phyloP scores from a whole-genome alignment of 306 rosid species.

The Aeschynomene evenia region DNA sequence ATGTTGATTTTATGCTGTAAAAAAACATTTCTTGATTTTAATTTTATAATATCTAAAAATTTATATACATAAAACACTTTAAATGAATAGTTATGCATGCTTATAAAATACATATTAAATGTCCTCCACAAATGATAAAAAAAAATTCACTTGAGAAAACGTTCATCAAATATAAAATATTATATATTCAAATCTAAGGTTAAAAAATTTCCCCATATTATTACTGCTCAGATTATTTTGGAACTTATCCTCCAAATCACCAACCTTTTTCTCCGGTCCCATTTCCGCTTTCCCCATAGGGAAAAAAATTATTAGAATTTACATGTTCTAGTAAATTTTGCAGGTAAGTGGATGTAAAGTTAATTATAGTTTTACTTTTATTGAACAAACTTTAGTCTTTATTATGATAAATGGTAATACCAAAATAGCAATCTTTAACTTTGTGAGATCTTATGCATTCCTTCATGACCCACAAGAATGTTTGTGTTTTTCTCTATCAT shows the following conservation, averaged over 20 bases:
- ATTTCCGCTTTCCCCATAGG: background rate
- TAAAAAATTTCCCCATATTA: no score
- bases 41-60: no score
- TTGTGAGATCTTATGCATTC: background rate
- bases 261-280: no score
- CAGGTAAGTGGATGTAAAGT: background rate
- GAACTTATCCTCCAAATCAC: background rate
- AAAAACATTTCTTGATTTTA: no score
- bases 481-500: slow-evolving; percentile 10
- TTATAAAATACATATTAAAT: no score
- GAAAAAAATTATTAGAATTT: background rate
- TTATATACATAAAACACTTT: no score
- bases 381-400: background rate
- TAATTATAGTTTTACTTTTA: background rate
- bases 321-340: background rate
- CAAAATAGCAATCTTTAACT: background rate
- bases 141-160: no score
- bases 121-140: no score
- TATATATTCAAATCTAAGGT: background rate
- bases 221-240: background rate
- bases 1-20: no score
- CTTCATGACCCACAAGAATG: background rate
- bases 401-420: background rate
- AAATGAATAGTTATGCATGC: no score
- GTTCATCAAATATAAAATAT: background rate